Conservation (phyloP, 441 rosid species). For the Euphorbia corollata region DNA sequence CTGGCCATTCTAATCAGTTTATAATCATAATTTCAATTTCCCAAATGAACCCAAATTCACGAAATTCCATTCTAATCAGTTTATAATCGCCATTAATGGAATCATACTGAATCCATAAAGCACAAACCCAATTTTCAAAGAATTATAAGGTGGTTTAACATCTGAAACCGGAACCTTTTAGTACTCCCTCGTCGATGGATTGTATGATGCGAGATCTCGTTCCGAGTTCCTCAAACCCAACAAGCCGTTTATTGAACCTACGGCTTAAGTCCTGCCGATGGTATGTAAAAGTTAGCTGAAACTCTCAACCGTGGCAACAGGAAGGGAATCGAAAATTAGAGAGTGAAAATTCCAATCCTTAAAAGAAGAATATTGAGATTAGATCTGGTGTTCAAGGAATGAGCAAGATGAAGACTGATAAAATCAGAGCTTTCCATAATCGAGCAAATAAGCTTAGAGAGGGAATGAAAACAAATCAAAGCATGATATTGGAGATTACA, state of each 20-base stretch:
- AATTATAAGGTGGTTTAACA: slow-evolving; percentile 24
- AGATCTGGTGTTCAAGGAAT: too few species aligned
- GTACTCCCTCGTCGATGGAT: slow-evolving; percentile 35
- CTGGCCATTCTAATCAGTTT: too few species aligned
- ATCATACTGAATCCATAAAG: slow-evolving; percentile 65
- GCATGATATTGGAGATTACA: too few species aligned
- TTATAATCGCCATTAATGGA: too few species aligned
- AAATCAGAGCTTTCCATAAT: too few species aligned
- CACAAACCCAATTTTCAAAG: slow-evolving; percentile 33
- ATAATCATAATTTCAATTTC: too few species aligned
- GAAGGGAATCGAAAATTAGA: slow-evolving; percentile 21
- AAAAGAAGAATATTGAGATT: too few species aligned
- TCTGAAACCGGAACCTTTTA: slow-evolving; percentile 27
- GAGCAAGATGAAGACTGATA: too few species aligned
- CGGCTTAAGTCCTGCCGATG: slow-evolving; percentile 38
- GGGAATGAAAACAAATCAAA: too few species aligned
- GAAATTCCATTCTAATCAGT: slow-evolving; percentile 35
- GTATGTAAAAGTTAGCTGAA: slow-evolving; percentile 32
- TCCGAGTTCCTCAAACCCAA: slow-evolving; percentile 44
- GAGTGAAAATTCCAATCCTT: background rate
- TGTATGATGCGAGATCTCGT: slow-evolving; percentile 41
- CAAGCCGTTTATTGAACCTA: slow-evolving; percentile 54
- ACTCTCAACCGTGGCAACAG: background rate
- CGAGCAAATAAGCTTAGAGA: too few species aligned
- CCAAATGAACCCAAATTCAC: too few species aligned